Evolutionary conservation across 2,329 filamentous ascomycete genomes (phyloP).

Genomic region (Colletotrichum spinosum): DNA sequence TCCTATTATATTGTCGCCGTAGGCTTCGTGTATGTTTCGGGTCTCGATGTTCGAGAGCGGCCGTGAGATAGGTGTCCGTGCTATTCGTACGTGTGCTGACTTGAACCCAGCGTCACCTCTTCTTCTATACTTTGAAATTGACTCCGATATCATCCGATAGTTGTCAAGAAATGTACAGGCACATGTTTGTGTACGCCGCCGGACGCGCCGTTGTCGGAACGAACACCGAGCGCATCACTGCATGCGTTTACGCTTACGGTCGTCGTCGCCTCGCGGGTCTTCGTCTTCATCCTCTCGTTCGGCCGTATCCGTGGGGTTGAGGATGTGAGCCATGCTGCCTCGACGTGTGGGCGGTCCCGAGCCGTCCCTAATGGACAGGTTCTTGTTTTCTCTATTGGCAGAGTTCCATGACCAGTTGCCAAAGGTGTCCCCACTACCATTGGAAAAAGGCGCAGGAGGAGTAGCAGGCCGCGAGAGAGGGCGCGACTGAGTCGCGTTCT

Average conservation of each 20-base stretch:
- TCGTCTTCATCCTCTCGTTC: constrained; percentile 69
- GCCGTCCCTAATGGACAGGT: constrained; percentile 63
- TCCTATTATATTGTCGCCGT: constrained; percentile 29
- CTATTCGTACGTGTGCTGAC: constrained; percentile 8
- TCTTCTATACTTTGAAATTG: constrained; percentile 27
- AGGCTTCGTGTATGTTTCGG: constrained; percentile 32
- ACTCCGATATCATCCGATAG: constrained; percentile 20
- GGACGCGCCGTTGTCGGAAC: background rate
- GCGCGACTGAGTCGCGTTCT: constrained; percentile 52
- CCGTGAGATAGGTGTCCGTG: constrained; percentile 18
- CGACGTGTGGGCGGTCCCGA: constrained; percentile 68
- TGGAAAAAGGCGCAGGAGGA: constrained; percentile 63
- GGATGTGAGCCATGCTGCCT: constrained; percentile 72
- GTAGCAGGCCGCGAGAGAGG: constrained; percentile 66
- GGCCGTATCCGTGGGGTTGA: constrained; percentile 69
- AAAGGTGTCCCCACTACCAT: constrained; percentile 59
- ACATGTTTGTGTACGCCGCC: background rate
- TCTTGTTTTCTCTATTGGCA: constrained; percentile 62
- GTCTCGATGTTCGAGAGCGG: constrained; percentile 20
- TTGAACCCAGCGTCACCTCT: constrained; percentile 6
- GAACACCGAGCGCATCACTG: constrained; percentile 48
- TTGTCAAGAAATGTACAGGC: constrained; percentile 32
- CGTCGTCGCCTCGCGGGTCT: constrained; percentile 66
- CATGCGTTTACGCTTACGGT: constrained; percentile 72
- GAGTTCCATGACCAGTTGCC: constrained; percentile 69